These are phyloP conservation scores for Tolypocladium endophyticum DNA, from an alignment of 2,329 filamentous ascomycete species.

Conservation along the genomic window DNA sequence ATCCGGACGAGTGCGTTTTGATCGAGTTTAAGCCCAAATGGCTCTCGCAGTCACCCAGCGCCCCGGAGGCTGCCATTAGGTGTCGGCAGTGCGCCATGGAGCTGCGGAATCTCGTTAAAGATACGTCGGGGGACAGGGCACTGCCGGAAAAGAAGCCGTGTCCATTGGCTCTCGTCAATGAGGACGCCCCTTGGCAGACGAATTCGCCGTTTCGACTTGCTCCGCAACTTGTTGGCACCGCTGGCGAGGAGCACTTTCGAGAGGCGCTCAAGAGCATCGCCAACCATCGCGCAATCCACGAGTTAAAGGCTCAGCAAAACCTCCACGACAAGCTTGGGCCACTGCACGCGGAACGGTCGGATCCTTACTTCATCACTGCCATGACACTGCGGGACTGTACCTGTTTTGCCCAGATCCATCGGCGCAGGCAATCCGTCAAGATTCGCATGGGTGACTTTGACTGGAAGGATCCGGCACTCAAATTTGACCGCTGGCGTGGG, in stretches of 20 bases:
- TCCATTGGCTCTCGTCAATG: conserved; percentile 52
- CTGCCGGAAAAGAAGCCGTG: conserved; percentile 41
- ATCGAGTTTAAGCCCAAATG: conserved; percentile 81
- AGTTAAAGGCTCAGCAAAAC: conserved; percentile 26
- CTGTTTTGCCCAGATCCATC: conserved; percentile 53
- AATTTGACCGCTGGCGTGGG: conserved; percentile 57
- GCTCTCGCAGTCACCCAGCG: conserved; percentile 65
- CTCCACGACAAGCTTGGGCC: conserved; percentile 32
- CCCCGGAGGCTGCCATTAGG: conserved; percentile 48
- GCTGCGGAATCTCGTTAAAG: conserved; percentile 22
- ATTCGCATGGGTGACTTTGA: conserved; percentile 67
- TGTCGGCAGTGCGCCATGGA: conserved; percentile 65
- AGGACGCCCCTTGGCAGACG: conserved; percentile 32
- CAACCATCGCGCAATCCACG: conserved; percentile 22
- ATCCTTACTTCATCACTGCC: conserved; percentile 49
- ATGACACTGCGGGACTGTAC: conserved; percentile 79
- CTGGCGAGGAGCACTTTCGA: conserved; percentile 15
- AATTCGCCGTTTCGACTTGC: conserved; percentile 30
- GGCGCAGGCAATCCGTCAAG: conserved; percentile 25
- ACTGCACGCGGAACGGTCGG: conserved; percentile 26
- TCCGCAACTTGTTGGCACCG: conserved; percentile 18
- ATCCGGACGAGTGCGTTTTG: conserved; percentile 25
- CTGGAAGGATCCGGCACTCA: conserved; percentile 57
- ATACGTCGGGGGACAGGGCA: conserved; percentile 20
- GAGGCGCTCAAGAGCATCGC: conserved; percentile 16